A percentile compares a stretch with the other conserved stretches of the same genome.
phyloP scores from a whole-genome alignment of 2,329 filamentous ascomycete species.

The Emergomyces orientalis region DNA sequence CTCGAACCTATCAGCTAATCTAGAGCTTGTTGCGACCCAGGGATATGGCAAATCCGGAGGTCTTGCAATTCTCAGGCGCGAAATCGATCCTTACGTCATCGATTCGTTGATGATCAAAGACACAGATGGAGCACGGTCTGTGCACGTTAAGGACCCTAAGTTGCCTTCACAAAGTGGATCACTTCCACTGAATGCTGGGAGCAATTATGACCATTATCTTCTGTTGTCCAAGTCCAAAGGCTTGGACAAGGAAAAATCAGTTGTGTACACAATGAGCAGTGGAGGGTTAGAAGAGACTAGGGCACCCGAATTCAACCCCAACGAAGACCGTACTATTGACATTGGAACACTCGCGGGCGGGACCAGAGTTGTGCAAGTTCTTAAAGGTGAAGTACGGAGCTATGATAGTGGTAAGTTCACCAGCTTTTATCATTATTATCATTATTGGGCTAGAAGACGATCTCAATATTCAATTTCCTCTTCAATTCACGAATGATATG shows the following conservation, averaged over 20 bases:
- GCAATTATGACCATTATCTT: conserved; percentile 61
- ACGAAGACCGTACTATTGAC: conserved; percentile 77
- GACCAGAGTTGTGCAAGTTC: conserved; percentile 74
- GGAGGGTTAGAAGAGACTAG: conserved; percentile 64
- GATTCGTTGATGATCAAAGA: conserved; percentile 63
- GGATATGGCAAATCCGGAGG: conserved; percentile 53
- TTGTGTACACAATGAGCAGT: conserved; percentile 66
- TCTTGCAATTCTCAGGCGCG: conserved; percentile 66
- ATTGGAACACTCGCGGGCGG: conserved; percentile 74
- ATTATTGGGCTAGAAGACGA: background rate
- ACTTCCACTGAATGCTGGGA: background rate
- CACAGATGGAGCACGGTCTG: conserved; percentile 71
- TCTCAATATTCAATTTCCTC: background rate
- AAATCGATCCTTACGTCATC: conserved; percentile 64
- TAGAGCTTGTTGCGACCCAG: conserved; percentile 47
- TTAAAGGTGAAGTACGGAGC: conserved; percentile 76
- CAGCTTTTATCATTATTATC: background rate
- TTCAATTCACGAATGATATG: background rate
- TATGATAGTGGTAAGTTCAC: conserved; percentile 70
- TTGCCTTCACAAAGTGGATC: conserved; percentile 16
- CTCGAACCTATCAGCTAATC: conserved; percentile 30
- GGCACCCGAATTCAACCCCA: conserved; percentile 84
- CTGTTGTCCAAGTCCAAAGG: conserved; percentile 64
- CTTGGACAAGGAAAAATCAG: conserved; percentile 62
- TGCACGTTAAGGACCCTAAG: conserved; percentile 45